phyloP scores from a whole-genome alignment of 768 basidiomycete genomes.

The Russula brevipes region DNA sequence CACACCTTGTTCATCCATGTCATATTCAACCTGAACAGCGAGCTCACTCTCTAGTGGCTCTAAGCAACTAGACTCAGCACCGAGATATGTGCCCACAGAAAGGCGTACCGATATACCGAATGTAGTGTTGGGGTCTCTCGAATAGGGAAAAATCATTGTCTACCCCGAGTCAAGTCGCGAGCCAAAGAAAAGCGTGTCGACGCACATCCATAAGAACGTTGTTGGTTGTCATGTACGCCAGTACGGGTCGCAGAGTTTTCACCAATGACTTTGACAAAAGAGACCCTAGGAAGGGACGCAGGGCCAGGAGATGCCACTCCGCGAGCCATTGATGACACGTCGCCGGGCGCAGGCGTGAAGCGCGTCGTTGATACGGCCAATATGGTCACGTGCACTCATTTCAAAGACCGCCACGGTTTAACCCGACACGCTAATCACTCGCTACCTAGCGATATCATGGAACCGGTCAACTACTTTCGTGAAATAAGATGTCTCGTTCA shows the following conservation, averaged over 20 bases:
- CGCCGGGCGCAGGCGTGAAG: too few relatives aligned
- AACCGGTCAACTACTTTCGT: slow-evolving; percentile 91
- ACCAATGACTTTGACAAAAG: slow-evolving; percentile 11
- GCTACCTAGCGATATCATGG: slow-evolving; percentile 65
- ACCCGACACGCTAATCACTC: too few relatives aligned
- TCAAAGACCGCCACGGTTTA: too few relatives aligned
- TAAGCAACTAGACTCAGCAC: slow-evolving; percentile 30
- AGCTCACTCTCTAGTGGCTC: slow-evolving; percentile 93
- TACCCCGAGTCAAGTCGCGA: slow-evolving; percentile 30
- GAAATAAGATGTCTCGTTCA: slow-evolving; percentile 94
- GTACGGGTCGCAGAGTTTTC: slow-evolving; percentile 42
- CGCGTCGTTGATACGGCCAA: too few relatives aligned
- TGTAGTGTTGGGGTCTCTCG: slow-evolving; percentile 75
- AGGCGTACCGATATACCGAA: slow-evolving; percentile 78
- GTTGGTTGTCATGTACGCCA: slow-evolving; percentile 59
- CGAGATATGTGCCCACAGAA: not conserved
- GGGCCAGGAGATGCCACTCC: slow-evolving; percentile 35
- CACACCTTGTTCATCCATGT: slow-evolving; percentile 98
- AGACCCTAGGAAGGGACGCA: slow-evolving; percentile 23
- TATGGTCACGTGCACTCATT: too few relatives aligned
- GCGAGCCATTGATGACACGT: not conserved
- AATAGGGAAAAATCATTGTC: slow-evolving; percentile 70
- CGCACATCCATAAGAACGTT: slow-evolving; percentile 39
- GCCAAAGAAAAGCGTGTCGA: slow-evolving; percentile 17
- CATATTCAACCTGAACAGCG: slow-evolving; percentile 92